A percentile compares a stretch with the other conserved stretches of the same genome.
Conservation (phyloP, 495 filamentous ascomycete species). For the Penicillium bovifimosum region DNA sequence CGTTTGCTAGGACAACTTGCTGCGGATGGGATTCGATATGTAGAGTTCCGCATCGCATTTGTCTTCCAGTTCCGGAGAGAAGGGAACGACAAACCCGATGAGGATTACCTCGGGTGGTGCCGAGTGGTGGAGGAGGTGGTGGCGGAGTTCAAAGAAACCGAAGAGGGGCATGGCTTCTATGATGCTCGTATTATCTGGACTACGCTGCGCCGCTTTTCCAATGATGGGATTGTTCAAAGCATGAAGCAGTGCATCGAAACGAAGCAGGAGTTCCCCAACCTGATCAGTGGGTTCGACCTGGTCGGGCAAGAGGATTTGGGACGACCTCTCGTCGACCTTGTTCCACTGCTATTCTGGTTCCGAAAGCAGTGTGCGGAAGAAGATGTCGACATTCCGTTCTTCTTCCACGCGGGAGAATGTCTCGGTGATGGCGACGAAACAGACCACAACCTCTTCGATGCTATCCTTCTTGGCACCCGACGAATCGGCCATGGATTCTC, state of each 20-base stretch:
- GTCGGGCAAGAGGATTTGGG: slow-evolving; percentile 82
- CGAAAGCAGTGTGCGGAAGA: slow-evolving; percentile 73
- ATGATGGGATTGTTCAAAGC: slow-evolving; percentile 60
- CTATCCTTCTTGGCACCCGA: slow-evolving; percentile 77
- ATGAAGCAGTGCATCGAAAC: slow-evolving; percentile 83
- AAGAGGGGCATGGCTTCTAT: slow-evolving; percentile 72
- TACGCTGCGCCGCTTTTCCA: slow-evolving; percentile 54
- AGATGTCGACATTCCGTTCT: slow-evolving; percentile 84
- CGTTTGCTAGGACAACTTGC: slow-evolving; percentile 61
- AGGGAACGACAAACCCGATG: slow-evolving; percentile 54
- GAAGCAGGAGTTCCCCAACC: slow-evolving; percentile 70
- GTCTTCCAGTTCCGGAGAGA: slow-evolving; percentile 53
- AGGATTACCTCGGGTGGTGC: slow-evolving; percentile 60
- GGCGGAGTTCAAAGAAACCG: slow-evolving; percentile 63
- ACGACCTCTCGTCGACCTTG: slow-evolving; percentile 65
- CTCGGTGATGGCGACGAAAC: slow-evolving; percentile 69
- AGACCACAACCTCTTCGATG: slow-evolving; percentile 87
- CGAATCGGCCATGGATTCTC: slow-evolving; percentile 86
- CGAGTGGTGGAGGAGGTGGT: slow-evolving; percentile 71
- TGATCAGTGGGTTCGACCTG: slow-evolving; percentile 83
- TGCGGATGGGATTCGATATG: slow-evolving; percentile 75
- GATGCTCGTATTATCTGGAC: slow-evolving; percentile 89
- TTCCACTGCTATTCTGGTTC: slow-evolving; percentile 90
- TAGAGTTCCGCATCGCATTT: slow-evolving; percentile 63
- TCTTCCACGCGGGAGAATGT: slow-evolving; percentile 88